These are phyloP conservation scores for Malus sylvestris DNA, from an alignment of 306 rosid genomes.

Conservation along the genomic window DNA sequence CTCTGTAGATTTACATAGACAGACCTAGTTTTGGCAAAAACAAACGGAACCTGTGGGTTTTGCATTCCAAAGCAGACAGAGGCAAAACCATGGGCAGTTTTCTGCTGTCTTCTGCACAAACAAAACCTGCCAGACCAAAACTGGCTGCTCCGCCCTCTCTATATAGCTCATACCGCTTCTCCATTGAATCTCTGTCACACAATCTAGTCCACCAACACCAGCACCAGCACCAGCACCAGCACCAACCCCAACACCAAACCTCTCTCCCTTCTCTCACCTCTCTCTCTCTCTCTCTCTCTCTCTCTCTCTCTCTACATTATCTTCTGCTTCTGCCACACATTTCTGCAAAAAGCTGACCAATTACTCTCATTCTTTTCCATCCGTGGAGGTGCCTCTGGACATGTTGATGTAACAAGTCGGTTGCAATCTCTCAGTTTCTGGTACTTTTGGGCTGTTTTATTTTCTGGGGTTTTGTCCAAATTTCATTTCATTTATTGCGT, in stretches of 20 bases:
- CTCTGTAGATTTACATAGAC: neutral
- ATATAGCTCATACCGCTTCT: conserved; percentile 12
- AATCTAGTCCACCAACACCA: neutral
- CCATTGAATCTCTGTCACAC: neutral
- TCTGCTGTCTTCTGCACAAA: conserved; percentile 21
- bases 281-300: neutral
- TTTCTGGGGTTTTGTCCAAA: conserved; percentile 11
- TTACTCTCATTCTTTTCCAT: neutral
- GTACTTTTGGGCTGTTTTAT: conserved; percentile 6
- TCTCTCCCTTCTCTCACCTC: neutral
- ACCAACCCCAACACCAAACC: neutral
- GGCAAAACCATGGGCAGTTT: conserved; percentile 86
- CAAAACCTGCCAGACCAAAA: conserved; percentile 45
- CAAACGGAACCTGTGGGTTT: conserved; percentile 31
- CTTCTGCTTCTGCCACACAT: neutral
- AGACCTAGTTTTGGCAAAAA: neutral
- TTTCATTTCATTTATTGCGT: conserved; percentile 20
- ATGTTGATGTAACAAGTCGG: conserved; percentile 8
- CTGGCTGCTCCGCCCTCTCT: conserved; percentile 49
- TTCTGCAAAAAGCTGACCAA: neutral
- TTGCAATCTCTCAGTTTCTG: conserved; percentile 1
- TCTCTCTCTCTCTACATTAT: neutral
- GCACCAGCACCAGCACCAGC: too few species aligned
- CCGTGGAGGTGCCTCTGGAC: neutral
- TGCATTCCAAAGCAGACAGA: conserved; percentile 13